Base-by-base conservation (phyloP, 2,329 filamentous ascomycete genomes). In the Sarocladium kiliense region DNA sequence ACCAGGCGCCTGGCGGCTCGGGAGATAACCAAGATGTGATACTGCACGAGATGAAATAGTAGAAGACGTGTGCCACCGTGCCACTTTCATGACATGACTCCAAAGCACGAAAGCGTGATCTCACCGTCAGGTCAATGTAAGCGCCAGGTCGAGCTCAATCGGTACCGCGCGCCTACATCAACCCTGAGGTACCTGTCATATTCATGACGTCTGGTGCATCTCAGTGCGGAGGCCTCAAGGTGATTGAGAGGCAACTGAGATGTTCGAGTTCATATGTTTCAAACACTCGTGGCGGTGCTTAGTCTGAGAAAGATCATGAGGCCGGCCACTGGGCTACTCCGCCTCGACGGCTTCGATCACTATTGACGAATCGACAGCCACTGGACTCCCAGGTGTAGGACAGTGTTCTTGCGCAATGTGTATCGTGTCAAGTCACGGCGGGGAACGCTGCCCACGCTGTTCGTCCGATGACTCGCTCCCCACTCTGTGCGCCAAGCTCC, bases 141-240 rank as follows among this genome's bases (percentile, higher is more conserved):
- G 47, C 47, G 47, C 30, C 30, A 3, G 27, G 47, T 10, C 14
- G 47, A 5, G 14, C 26, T 21, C 27, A 51, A 16, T 3, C 14
- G 44, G 23, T 51, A 32, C 26, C 47, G 47, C 47, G 47, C 47
- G 47, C 47, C 47, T 51, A 51, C 18, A 36, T 12, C 7, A 3
- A 21, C n/a, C 3, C 18, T 3, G 19, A 30, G 26, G 11, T n/a
- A 32, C 41, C 11, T 25, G 36, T 39, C 36, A 19, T 9, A 39
- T n/a, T n/a, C n/a, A n/a, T n/a, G n/a, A n/a, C n/a, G n/a, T n/a
- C 11, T 41, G 41, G 10, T 44, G 41, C 3, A 21, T 44, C 18
- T 21, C n/a, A 23, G 7, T 3, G 41, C 21, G 19, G 41, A 21
- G 16, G 21, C 3, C 21, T 44, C 18, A 9, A 44, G 12, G 5